These are phyloP conservation scores for Fusarium austroafricanum DNA, from an alignment of 2,329 filamentous ascomycete genomes.

Conservation along the genomic window DNA sequence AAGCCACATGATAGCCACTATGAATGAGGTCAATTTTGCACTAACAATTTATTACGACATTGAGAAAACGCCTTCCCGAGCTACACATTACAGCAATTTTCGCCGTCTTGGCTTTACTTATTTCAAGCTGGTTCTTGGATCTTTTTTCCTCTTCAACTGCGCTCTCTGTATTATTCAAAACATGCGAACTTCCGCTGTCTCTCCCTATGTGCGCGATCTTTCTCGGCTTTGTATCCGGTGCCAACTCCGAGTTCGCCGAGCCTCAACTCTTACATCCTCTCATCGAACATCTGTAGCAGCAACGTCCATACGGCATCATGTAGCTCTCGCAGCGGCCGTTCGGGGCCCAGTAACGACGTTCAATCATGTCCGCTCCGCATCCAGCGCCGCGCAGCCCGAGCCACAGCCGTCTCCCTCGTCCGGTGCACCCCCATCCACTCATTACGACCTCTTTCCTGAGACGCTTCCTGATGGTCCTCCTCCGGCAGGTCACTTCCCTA, in stretches of 20 bases:
- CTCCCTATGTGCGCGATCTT: constrained; percentile 43
- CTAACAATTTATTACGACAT: constrained; percentile 37
- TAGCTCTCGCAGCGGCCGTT: constrained; percentile 4
- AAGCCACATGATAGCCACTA: constrained; percentile 10
- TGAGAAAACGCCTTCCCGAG: constrained; percentile 1
- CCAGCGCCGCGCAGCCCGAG: constrained; percentile 27
- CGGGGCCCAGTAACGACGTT: constrained; percentile 4
- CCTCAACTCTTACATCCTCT: constrained; percentile 38
- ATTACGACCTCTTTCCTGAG: constrained; percentile 90
- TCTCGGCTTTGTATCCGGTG: constrained; percentile 52
- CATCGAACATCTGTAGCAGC: constrained; percentile 24
- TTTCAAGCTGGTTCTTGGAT: not conserved
- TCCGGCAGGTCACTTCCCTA: constrained; percentile 78
- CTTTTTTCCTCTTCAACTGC: not conserved
- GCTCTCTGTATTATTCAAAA: not conserved
- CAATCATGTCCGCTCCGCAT: constrained; percentile 23
- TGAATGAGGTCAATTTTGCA: constrained; percentile 11
- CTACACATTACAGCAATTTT: not conserved
- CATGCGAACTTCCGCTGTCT: constrained; percentile 46
- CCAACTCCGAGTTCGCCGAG: constrained; percentile 46
- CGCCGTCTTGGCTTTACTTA: not conserved
- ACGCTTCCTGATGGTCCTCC: constrained; percentile 83
- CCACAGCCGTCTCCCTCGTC: constrained; percentile 7
- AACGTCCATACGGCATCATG: constrained; percentile 11
- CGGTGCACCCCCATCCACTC: constrained; percentile 57